Base-by-base conservation (phyloP, 768 basidiomycete species). In the Ramaria sp. region DNA sequence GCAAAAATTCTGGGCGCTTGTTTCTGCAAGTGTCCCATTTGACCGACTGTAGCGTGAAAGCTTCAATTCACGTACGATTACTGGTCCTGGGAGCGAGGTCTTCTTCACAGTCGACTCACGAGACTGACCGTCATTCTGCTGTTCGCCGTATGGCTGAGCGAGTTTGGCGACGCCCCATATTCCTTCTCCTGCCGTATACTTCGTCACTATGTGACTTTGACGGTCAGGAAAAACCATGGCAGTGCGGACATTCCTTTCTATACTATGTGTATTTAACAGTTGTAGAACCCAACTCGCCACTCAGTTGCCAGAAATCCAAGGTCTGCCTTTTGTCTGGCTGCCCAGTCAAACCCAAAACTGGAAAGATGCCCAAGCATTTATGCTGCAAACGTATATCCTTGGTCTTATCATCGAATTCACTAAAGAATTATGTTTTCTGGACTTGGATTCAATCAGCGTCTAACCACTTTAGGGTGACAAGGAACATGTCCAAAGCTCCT, bases 211-310 rank as follows among this genome's bases (percentile, higher is more conserved):
- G 52, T 54, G 52, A 42, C 52, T 8, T 54, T 54, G 42, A 54
- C 52, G 52, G 52, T 44, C 32, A 42, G 52, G 52, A 54, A 54
- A 54, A 45, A 54, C 52, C 52, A 54, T 54, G 52, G 52, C 43
- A 45, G 25, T 54, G 52, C 52, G 52, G 28, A 54, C 42, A 54
- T 45, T 54, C 16, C 36, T 39, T 52, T 12, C 4, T 39, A 28
- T 15, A 34, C 32, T 3, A 2, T 34, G 32, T 32, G 30, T 32
- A 32, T 34, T 34, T 13, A 34, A n/a, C n/a, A n/a, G n/a, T n/a
- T n/a, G n/a, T n/a, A n/a, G n/a, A n/a, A n/a, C n/a, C n/a, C n/a
- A n/a, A n/a, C n/a, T n/a, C n/a, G n/a, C n/a, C n/a, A n/a, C n/a
- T n/a, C n/a, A n/a, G n/a, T n/a, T n/a, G n/a, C n/a, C n/a, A n/a